Conservation (phyloP, 148 eudicot genomes). For the Vaccinium darrowii region DNA sequence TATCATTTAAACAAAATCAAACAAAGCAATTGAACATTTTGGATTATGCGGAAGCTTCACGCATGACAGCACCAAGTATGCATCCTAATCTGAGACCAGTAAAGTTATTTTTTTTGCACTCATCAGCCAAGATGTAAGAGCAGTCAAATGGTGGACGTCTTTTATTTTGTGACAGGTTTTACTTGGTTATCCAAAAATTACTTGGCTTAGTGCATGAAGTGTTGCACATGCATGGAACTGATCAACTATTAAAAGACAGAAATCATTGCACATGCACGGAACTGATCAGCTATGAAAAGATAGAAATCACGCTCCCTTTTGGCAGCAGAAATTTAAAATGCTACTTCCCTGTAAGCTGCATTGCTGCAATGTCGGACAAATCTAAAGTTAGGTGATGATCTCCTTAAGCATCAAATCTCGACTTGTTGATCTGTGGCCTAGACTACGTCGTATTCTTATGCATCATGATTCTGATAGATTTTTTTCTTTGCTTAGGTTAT, state of each 20-base stretch:
- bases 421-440: background rate
- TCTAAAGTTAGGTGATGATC: background rate
- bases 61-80: background rate
- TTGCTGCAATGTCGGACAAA: background rate
- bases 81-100: background rate
- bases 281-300: background rate
- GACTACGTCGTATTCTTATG: background rate
- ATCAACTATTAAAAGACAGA: too few species aligned
- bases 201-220: background rate
- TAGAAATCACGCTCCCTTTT: background rate
- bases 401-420: background rate
- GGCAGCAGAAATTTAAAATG: background rate
- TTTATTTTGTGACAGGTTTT: background rate
- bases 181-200: background rate
- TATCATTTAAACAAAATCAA: background rate
- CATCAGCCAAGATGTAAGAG: background rate
- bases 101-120: background rate
- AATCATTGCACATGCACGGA: background rate
- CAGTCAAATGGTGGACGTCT: background rate
- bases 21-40: conserved; percentile 4
- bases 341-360: background rate
- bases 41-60: background rate
- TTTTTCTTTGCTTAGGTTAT: background rate
- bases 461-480: background rate
- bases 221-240: too few species aligned